Percentiles rank a stretch among this genome's conserved stretches.
These are phyloP conservation scores for Saitoella complicata DNA, from an alignment of 805 yeast species.

Conservation along the genomic window DNA sequence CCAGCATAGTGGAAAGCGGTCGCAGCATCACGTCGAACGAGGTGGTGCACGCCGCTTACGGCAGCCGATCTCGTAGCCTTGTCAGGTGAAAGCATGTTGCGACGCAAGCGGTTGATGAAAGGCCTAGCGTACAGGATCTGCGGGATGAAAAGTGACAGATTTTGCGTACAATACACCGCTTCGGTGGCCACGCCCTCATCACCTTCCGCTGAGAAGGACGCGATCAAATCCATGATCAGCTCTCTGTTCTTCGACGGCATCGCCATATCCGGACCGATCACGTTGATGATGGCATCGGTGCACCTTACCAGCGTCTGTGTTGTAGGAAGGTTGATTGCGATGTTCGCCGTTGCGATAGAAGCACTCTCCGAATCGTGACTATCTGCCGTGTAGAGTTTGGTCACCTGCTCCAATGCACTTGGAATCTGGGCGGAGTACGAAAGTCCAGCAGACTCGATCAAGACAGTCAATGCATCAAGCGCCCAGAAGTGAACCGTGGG, in stretches of 20 bases:
- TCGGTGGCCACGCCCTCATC: constrained; percentile 20
- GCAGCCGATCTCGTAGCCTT: constrained; percentile 24
- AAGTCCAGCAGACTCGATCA: constrained; percentile 40
- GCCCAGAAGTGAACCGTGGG: constrained; percentile 70
- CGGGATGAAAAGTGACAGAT: constrained; percentile 32
- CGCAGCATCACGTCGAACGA: constrained; percentile 38
- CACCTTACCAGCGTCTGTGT: constrained; percentile 29
- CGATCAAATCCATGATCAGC: constrained; percentile 23
- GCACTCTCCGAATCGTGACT: constrained; percentile 32
- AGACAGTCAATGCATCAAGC: constrained; percentile 37
- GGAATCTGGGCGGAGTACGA: constrained; percentile 30
- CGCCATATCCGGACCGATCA: constrained; percentile 42
- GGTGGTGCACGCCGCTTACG: constrained; percentile 40
- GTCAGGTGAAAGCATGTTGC: constrained; percentile 5
- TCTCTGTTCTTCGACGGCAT: constrained; percentile 13
- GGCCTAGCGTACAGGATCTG: constrained; percentile 18
- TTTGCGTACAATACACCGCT: constrained; percentile 29
- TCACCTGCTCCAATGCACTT: constrained; percentile 27
- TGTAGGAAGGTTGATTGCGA: constrained; percentile 33
- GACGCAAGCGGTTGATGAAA: constrained; percentile 17
- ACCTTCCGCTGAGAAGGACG: constrained; percentile 22
- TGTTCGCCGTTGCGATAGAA: constrained; percentile 32
- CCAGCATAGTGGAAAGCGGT: constrained; percentile 26
- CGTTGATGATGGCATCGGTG: constrained; percentile 30
- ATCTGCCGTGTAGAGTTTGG: constrained; percentile 29